Evolutionary conservation across 441 rosid genomes (phyloP), one percentile per base, ranked within the genome.

Genomic region (Adansonia grandidieri): DNA sequence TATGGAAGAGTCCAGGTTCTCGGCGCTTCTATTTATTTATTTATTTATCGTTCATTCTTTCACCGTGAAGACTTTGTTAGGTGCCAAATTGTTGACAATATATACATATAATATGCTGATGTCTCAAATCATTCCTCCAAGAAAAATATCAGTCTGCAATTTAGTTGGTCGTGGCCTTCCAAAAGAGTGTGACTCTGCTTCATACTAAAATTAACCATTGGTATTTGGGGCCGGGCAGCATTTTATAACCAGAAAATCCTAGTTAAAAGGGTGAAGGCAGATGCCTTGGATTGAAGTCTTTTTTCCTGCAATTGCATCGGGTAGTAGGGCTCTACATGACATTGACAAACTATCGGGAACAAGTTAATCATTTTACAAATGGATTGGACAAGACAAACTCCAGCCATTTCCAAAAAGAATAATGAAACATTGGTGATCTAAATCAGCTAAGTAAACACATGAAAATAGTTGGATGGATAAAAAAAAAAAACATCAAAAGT

Each of bases 1-100:
- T 74, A 5, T 20, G 20, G 68, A 61, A 42, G 45, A 74, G 69
- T 58, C 62, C 44, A 47, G 67, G 77, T 15, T 42, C 20, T 17
- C 1, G 47, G 56, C 5, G n/a, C 4, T 37, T 28, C 11, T 11
- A 2, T 58, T 42, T 14, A 9, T 7, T 65, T 10, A n/a, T 42
- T 61, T 13, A 10, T 61, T 61, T 61, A 61, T 61, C 13, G 8
- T 24, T 2, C 65, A 32, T 17, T 11, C 63, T 9, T 76, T 53
- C 51, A 20, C 15, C 15, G 63, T 76, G 79, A 32, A 50, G 42
- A 32, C 42, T 19, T 15, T 44, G 62, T 64, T 76, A 9, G 79
- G 73, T 53, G 79, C 48, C 63, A 9, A n/a, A 9, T 71, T 54
- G 73, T 69, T 69, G 24, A 6, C 20, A 15, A 17, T 1, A 57